Evolutionary conservation across 2,329 filamentous ascomycete genomes (phyloP), one percentile per base, ranked within the genome.

Genomic region (Xylariaceae sp.): DNA sequence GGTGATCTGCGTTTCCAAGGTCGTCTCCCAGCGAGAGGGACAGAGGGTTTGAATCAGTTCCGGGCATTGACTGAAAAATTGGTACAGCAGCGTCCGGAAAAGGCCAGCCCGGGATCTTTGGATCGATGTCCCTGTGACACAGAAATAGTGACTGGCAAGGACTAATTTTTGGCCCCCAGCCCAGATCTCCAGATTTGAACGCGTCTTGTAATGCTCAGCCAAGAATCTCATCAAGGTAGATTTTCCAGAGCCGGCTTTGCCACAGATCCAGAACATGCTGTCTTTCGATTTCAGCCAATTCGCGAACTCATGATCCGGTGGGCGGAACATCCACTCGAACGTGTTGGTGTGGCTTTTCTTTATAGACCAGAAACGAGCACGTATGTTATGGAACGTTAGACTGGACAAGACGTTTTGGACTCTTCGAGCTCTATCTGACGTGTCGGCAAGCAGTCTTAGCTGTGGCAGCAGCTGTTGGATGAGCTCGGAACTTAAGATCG

Each of bases 311-410:
- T 22, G 8, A 29, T 29, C 17, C 19, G 19, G n/a, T n/a, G n/a
- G n/a, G n/a, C n/a, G 4, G 36, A 38, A 38, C 14, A 38, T 38
- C 22, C 36, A 38, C 36, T 38, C 19, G 14, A 38, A 22, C n/a
- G 36, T 38, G 36, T n/a, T 22, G 6, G 11, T 38, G 19, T 38
- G 36, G n/a, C n/a, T n/a, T n/a, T n/a, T n/a, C n/a, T n/a, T n/a
- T n/a, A n/a, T n/a, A n/a, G n/a, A n/a, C n/a, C n/a, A n/a, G n/a
- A n/a, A n/a, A n/a, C n/a, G n/a, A n/a, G n/a, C n/a, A n/a, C n/a
- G n/a, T n/a, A n/a, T n/a, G n/a, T n/a, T n/a, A n/a, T n/a, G n/a
- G n/a, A n/a, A n/a, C n/a, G n/a, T n/a, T n/a, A n/a, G n/a, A n/a
- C n/a, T n/a, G n/a, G n/a, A n/a, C n/a, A n/a, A n/a, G n/a, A n/a